Percentiles rank a stretch among this genome's conserved stretches.
Evolutionary conservation across 345 rosid genomes (phyloP).

Genomic region (Citrus medica): DNA sequence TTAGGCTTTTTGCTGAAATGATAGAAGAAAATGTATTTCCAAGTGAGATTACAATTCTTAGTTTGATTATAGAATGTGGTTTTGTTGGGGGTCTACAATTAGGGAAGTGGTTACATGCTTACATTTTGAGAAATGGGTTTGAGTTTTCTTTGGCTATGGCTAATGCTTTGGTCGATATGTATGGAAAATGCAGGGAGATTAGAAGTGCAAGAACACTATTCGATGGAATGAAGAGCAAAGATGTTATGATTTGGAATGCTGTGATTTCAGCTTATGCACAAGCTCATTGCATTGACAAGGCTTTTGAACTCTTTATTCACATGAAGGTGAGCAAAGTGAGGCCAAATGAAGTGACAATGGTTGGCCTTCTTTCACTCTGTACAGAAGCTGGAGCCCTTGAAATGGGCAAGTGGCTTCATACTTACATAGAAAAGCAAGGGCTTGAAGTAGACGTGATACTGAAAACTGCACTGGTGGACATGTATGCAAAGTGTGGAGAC

Average conservation of each 20-base stretch:
- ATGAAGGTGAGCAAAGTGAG: slow-evolving; percentile 27
- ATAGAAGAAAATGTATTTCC: slow-evolving; percentile 28
- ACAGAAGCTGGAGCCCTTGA: slow-evolving; percentile 37
- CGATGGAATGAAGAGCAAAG: slow-evolving; percentile 31
- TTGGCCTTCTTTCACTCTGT: slow-evolving; percentile 31
- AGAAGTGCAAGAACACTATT: slow-evolving; percentile 33
- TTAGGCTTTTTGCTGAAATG: slow-evolving; percentile 36
- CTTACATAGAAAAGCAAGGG: slow-evolving; percentile 26
- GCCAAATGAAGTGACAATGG: slow-evolving; percentile 33
- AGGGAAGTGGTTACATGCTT: slow-evolving; percentile 45
- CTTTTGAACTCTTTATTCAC: slow-evolving; percentile 28
- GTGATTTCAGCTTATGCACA: slow-evolving; percentile 43
- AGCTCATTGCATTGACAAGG: slow-evolving; percentile 19
- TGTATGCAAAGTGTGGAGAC: slow-evolving; percentile 52
- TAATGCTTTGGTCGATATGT: slow-evolving; percentile 47
- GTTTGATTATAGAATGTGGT: slow-evolving; percentile 40
- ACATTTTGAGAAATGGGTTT: slow-evolving; percentile 26
- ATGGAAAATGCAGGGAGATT: slow-evolving; percentile 42
- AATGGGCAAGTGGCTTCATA: slow-evolving; percentile 44
- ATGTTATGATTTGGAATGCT: slow-evolving; percentile 29
- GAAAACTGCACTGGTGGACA: slow-evolving; percentile 40
- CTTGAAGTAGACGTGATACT: slow-evolving; percentile 29
- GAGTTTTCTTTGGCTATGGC: slow-evolving; percentile 19
- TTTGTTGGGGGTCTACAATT: slow-evolving; percentile 24
- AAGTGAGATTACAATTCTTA: slow-evolving; percentile 37